phyloP scores from a whole-genome alignment of 1,284 basidiomycete genomes.

The Naganishia sp. region DNA sequence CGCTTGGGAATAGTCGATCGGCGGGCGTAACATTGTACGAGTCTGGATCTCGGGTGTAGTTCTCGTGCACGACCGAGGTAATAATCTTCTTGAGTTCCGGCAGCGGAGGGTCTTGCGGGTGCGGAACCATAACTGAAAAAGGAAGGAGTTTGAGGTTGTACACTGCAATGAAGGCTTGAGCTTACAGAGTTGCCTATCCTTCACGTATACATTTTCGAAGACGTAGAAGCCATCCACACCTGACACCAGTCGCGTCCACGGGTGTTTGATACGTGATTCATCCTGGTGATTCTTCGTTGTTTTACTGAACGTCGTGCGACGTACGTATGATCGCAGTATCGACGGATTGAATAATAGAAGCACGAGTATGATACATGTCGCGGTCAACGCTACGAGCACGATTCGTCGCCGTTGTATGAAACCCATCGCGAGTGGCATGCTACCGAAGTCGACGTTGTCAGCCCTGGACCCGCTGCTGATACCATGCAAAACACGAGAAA shows the following conservation, averaged over 20 bases:
- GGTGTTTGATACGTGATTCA: constrained; percentile 5
- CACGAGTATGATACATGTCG: neutral
- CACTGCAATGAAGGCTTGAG: neutral
- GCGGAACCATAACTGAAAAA: constrained; percentile 10
- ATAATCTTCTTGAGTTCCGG: constrained; percentile 30
- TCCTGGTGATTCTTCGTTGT: neutral
- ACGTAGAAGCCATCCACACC: constrained; percentile 28
- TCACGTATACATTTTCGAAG: constrained; percentile 29
- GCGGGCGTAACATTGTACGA: neutral
- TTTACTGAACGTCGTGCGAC: neutral
- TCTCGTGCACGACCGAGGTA: constrained; percentile 22
- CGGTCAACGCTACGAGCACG: neutral
- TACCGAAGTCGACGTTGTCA: neutral
- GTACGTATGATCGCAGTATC: neutral
- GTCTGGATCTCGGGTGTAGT: constrained; percentile 24
- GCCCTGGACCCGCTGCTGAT: neutral
- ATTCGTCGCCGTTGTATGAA: constrained; percentile 15
- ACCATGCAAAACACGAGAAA: neutral
- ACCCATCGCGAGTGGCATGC: neutral
- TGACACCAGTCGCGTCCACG: constrained; percentile 17
- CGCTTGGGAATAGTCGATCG: neutral
- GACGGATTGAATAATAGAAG: constrained; percentile 1
- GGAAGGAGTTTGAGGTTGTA: neutral
- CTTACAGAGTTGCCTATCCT: constrained; percentile 31
- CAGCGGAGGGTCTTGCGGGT: constrained; percentile 21